Percentiles rank a stretch among this genome's conserved stretches.
phyloP scores from a whole-genome alignment of 352 stramenopile genomes.

The Globisporangium recalcitrans region DNA sequence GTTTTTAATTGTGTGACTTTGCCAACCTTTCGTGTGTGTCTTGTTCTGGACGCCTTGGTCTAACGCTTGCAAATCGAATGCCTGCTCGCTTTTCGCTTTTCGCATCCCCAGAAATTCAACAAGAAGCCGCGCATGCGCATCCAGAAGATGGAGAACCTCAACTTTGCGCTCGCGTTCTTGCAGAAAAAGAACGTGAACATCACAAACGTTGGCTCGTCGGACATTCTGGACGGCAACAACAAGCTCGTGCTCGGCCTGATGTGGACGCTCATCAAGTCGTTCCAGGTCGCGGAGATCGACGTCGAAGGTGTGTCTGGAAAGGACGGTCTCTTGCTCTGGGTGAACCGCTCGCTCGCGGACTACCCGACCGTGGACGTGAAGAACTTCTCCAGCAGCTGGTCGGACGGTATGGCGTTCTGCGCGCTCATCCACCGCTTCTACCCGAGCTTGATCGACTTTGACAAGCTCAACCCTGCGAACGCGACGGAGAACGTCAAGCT shows the following conservation, averaged over 20 bases:
- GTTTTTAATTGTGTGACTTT: constrained; percentile 11
- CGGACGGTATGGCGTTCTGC: constrained; percentile 86
- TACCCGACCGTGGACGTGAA: constrained; percentile 83
- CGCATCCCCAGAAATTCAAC: constrained; percentile 82
- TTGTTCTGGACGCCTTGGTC: too few species aligned
- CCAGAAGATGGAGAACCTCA: constrained; percentile 92
- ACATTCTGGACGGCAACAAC: constrained; percentile 90
- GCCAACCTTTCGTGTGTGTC: too few species aligned
- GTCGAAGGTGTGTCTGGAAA: constrained; percentile 88
- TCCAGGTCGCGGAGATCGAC: constrained; percentile 82
- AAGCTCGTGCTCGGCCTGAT: constrained; percentile 90
- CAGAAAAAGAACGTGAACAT: constrained; percentile 87
- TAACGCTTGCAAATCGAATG: too few species aligned
- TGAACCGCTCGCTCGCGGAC: constrained; percentile 80
- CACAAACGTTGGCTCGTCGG: constrained; percentile 89
- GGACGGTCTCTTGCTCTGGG: constrained; percentile 87
- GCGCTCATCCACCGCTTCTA: constrained; percentile 89
- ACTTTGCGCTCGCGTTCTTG: constrained; percentile 88
- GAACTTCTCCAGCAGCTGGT: constrained; percentile 88
- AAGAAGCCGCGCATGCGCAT: constrained; percentile 91
- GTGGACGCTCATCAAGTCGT: constrained; percentile 92
- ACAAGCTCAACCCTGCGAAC: constrained; percentile 60
- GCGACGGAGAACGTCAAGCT: constrained; percentile 70
- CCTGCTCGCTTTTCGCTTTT: background rate
- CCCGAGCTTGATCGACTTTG: constrained; percentile 82